Conservation (phyloP, 768 basidiomycete species). For the Lactifluus volemus region DNA sequence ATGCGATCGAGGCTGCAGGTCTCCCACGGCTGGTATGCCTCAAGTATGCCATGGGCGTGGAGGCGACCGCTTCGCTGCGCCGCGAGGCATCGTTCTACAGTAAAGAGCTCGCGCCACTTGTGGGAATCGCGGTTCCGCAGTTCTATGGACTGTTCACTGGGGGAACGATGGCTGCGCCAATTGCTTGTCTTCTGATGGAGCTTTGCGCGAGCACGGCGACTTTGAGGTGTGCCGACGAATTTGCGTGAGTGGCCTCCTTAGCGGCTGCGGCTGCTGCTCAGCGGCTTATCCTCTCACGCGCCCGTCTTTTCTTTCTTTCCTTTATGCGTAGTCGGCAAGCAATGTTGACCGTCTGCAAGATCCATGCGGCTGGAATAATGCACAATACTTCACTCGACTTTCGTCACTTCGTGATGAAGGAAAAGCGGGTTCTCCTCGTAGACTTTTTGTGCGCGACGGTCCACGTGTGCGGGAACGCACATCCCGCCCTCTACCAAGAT, state of each 20-base stretch:
- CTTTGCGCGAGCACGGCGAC: constrained; percentile 1
- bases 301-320: background rate
- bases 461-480: background rate
- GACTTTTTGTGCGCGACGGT: background rate
- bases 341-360: constrained; percentile 9
- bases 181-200: constrained; percentile 6
- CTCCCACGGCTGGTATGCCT: constrained; percentile 1
- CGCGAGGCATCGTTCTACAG: background rate
- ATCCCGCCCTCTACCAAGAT: background rate
- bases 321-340: background rate
- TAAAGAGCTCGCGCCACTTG: background rate
- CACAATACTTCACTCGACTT: constrained; percentile 2
- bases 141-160: constrained; percentile 7
- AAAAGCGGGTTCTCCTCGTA: background rate
- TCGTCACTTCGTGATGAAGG: constrained; percentile 14
- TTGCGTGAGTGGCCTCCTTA: background rate
- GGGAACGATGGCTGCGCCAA: background rate
- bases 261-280: no score
- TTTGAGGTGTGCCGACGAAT: background rate
- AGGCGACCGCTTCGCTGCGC: background rate
- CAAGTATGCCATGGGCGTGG: constrained; percentile 2
- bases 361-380: constrained; percentile 3
- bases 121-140: constrained; percentile 2
- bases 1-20: background rate
- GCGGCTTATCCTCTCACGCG: background rate